Conservation (phyloP, 345 rosid genomes). For the Hibiscus trionum region DNA sequence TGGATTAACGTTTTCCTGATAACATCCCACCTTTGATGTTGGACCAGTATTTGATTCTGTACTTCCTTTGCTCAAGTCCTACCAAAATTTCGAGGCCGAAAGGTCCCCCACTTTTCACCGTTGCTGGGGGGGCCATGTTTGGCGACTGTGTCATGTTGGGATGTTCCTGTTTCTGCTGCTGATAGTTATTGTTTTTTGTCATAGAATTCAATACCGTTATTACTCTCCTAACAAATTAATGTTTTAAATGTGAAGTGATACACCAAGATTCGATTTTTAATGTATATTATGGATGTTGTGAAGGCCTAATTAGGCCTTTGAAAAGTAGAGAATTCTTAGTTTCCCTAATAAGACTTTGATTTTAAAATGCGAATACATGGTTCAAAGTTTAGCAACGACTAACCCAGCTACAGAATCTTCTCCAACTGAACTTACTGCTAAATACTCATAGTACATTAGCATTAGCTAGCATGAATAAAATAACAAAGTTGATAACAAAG, state of each 20-base stretch:
- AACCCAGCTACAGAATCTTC: background rate
- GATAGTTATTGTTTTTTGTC: background rate
- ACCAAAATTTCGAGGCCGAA: background rate
- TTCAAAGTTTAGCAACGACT: background rate
- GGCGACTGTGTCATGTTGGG: background rate
- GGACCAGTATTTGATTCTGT: background rate
- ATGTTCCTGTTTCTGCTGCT: background rate
- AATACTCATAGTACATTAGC: background rate
- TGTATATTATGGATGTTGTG: background rate
- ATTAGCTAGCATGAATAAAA: background rate
- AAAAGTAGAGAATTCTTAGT: background rate
- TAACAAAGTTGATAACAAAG: background rate
- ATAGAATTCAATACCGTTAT: background rate
- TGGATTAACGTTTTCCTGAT: background rate
- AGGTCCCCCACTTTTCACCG: background rate
- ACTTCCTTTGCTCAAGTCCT: background rate
- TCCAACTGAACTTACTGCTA: background rate
- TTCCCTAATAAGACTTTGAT: background rate
- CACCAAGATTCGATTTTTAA: background rate
- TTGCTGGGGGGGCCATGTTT: background rate
- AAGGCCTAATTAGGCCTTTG: background rate
- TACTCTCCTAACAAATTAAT: background rate
- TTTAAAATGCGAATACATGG: background rate
- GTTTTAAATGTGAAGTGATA: background rate
- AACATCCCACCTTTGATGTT: background rate